A percentile compares a stretch with the other conserved stretches of the same genome.
These are phyloP conservation scores for Cerrena zonata DNA, from an alignment of 1,284 basidiomycete genomes.

Conservation along the genomic window DNA sequence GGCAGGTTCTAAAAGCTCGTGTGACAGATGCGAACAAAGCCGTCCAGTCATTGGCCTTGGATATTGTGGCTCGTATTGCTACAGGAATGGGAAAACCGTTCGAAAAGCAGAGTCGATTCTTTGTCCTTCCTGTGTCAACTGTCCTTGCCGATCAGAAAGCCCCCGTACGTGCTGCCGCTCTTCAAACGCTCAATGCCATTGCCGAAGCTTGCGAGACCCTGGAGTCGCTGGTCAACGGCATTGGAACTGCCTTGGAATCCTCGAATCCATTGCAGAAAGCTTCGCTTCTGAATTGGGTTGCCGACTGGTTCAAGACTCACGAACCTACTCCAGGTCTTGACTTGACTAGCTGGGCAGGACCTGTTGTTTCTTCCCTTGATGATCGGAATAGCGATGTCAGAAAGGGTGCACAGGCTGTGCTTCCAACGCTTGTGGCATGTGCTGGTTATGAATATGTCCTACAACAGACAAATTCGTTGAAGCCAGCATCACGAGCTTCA, in stretches of 20 bases:
- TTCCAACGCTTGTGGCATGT: conserved; percentile 74
- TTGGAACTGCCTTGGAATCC: conserved; percentile 78
- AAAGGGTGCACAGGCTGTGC: conserved; percentile 79
- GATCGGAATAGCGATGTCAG: conserved; percentile 90
- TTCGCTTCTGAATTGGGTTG: conserved; percentile 81
- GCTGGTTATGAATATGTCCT: conserved; percentile 84
- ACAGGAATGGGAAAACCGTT: conserved; percentile 93
- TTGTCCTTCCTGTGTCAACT: conserved; percentile 73
- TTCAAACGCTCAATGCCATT: conserved; percentile 78
- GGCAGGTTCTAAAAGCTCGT: conserved; percentile 81
- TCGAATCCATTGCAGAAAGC: conserved; percentile 86
- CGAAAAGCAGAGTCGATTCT: conserved; percentile 80
- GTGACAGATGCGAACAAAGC: conserved; percentile 91
- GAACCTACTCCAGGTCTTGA: conserved; percentile 60
- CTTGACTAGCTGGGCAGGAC: conserved; percentile 63
- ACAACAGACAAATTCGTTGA: conserved; percentile 80
- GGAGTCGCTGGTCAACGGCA: conserved; percentile 74
- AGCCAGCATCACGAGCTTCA: conserved; percentile 84
- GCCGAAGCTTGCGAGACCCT: conserved; percentile 80
- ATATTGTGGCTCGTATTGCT: conserved; percentile 85
- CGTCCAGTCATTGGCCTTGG: conserved; percentile 85
- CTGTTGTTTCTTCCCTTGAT: conserved; percentile 81
- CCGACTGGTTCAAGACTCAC: conserved; percentile 71
- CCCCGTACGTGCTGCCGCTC: conserved; percentile 73
- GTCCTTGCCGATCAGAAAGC: conserved; percentile 93